phyloP scores from a whole-genome alignment of 1,284 basidiomycete species.

The Rhizoctonia solani region DNA sequence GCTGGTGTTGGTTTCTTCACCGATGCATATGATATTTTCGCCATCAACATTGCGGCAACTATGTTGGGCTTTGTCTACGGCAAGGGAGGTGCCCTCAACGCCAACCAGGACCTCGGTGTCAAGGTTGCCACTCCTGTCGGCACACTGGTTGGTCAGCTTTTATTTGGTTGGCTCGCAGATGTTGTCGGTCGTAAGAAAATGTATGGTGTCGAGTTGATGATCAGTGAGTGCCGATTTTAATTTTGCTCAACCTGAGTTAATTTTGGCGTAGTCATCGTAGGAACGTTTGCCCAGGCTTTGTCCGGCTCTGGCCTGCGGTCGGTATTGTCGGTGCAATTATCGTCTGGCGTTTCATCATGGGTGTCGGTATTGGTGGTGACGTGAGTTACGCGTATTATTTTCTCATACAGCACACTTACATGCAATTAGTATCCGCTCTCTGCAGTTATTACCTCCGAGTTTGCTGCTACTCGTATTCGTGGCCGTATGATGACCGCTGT shows the following conservation, averaged over 20 bases:
- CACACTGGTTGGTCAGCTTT: slow-evolving; percentile 42
- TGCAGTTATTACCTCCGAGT: slow-evolving; percentile 69
- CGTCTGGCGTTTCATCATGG: slow-evolving; percentile 53
- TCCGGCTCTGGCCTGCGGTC: slow-evolving; percentile 61
- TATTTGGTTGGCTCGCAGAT: slow-evolving; percentile 41
- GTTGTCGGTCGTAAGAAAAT: slow-evolving; percentile 40
- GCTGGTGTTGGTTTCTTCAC: slow-evolving; percentile 84
- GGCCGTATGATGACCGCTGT: slow-evolving; percentile 56
- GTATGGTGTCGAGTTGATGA: slow-evolving; percentile 55
- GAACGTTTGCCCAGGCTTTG: slow-evolving; percentile 53
- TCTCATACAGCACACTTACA: not conserved
- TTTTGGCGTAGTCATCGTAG: slow-evolving; percentile 45
- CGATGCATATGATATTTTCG: slow-evolving; percentile 45
- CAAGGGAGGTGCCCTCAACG: slow-evolving; percentile 47
- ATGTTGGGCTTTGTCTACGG: slow-evolving; percentile 75
- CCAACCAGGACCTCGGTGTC: slow-evolving; percentile 67
- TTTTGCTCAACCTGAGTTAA: not conserved
- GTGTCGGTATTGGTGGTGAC: slow-evolving; percentile 57
- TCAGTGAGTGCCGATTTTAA: slow-evolving; percentile 38
- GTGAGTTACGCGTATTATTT: not conserved
- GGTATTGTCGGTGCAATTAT: slow-evolving; percentile 73
- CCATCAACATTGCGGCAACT: slow-evolving; percentile 69
- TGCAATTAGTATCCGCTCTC: slow-evolving; percentile 61
- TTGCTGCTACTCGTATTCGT: slow-evolving; percentile 69
- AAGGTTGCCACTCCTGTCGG: slow-evolving; percentile 66